phyloP scores from a whole-genome alignment of 179 eudicot species.

The Beta corolliflora region DNA sequence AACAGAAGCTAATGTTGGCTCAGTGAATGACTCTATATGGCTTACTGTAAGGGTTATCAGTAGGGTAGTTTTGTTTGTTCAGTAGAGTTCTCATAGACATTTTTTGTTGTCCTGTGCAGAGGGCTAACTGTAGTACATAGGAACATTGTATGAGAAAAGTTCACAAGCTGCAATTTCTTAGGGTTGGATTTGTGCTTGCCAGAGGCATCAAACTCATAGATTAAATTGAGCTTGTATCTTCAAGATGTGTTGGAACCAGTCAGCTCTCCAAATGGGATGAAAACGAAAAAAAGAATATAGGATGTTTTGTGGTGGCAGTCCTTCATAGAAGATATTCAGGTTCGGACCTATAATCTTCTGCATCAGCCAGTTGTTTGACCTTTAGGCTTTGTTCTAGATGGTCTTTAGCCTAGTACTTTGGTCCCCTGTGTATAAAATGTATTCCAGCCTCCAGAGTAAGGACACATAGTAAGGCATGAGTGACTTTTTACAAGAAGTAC shows the following conservation, averaged over 20 bases:
- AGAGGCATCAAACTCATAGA: background rate
- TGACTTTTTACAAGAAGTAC: background rate
- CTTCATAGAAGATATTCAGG: background rate
- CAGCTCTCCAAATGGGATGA: background rate
- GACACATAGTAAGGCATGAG: background rate
- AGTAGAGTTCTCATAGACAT: background rate
- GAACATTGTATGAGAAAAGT: background rate
- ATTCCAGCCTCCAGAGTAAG: background rate
- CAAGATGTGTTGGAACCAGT: background rate
- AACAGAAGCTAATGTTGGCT: background rate
- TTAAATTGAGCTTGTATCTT: background rate
- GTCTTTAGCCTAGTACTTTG: constrained; percentile 5
- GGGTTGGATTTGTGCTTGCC: background rate
- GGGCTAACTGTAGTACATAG: background rate
- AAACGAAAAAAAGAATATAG: background rate
- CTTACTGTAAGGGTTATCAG: no score
- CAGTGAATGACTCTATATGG: background rate
- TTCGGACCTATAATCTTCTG: background rate
- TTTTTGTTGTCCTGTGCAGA: background rate
- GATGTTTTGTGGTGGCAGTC: background rate
- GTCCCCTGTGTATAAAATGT: background rate
- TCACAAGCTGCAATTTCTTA: background rate
- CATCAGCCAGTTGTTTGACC: background rate
- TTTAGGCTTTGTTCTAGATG: background rate
- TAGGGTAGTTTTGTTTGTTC: background rate